A percentile compares a stretch with the other conserved stretches of the same genome.
phyloP scores from a whole-genome alignment of 164 flowering plant genomes.

The Sedum album region DNA sequence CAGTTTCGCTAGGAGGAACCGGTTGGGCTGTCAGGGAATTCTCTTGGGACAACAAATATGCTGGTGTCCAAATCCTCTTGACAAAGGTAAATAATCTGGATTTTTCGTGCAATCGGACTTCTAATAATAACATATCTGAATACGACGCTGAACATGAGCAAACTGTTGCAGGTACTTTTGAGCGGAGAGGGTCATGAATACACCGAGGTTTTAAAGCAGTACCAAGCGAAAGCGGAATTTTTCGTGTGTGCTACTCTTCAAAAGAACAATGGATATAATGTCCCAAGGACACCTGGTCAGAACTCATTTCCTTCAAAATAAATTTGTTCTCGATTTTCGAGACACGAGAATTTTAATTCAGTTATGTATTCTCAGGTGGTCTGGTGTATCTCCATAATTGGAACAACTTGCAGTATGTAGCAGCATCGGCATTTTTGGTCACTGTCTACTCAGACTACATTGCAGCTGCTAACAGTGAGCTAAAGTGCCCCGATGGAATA shows the following conservation, averaged over 20 bases:
- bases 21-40: slow-evolving; percentile 74
- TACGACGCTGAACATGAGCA: neutral
- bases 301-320: neutral
- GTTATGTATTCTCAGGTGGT: slow-evolving; percentile 37
- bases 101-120: neutral
- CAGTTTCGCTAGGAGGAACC: slow-evolving; percentile 60
- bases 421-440: slow-evolving; percentile 72
- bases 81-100: slow-evolving; percentile 38
- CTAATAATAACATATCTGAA: neutral
- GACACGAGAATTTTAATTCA: no score
- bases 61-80: no score
- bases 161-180: slow-evolving; percentile 42
- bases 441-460: slow-evolving; percentile 74
- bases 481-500: slow-evolving; percentile 57
- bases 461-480: slow-evolving; percentile 28
- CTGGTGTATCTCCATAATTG: slow-evolving; percentile 51
- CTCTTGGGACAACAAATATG: slow-evolving; percentile 95
- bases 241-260: slow-evolving; percentile 72
- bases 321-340: neutral
- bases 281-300: slow-evolving; percentile 63
- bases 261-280: slow-evolving; percentile 74
- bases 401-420: slow-evolving; percentile 79
- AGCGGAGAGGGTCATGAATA: slow-evolving; percentile 54
- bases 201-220: slow-evolving; percentile 49
- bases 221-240: slow-evolving; percentile 77